These are phyloP conservation scores for Musa acuminata DNA, from an alignment of 176 grass and related monocot species.

Conservation along the genomic window DNA sequence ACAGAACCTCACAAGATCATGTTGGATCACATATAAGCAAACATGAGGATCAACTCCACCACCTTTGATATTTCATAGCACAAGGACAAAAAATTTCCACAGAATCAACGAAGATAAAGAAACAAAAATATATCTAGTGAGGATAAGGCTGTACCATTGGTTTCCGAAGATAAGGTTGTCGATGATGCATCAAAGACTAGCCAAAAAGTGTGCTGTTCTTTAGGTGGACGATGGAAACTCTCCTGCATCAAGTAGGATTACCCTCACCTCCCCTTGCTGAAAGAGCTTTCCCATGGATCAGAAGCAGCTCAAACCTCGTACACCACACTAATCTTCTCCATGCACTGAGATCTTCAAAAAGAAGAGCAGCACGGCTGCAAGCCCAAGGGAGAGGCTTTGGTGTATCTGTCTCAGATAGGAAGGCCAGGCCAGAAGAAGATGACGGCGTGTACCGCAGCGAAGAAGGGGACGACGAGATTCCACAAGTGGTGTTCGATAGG, in stretches of 20 bases:
- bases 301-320: not conserved
- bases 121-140: too few relatives aligned
- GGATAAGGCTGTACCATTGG: too few relatives aligned
- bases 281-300: not conserved
- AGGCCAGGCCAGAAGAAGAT: not conserved
- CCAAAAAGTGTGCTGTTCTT: not conserved
- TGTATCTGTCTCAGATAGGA: slow-evolving; percentile 23
- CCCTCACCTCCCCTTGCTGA: not conserved
- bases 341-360: not conserved
- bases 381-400: slow-evolving; percentile 26
- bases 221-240: slow-evolving; percentile 19
- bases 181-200: too few relatives aligned
- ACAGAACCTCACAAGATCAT: too few relatives aligned
- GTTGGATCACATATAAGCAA: too few relatives aligned
- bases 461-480: slow-evolving; percentile 47
- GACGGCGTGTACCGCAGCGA: not conserved
- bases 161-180: too few relatives aligned
- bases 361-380: slow-evolving; percentile 6
- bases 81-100: too few relatives aligned
- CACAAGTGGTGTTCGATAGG: slow-evolving; percentile 59
- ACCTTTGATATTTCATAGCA: too few relatives aligned
- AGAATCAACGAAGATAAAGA: too few relatives aligned
- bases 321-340: not conserved
- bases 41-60: too few relatives aligned
- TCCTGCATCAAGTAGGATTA: slow-evolving; percentile 34